These are phyloP conservation scores for Melocanna baccifera DNA, from an alignment of 176 grass and related monocot species.

Conservation along the genomic window DNA sequence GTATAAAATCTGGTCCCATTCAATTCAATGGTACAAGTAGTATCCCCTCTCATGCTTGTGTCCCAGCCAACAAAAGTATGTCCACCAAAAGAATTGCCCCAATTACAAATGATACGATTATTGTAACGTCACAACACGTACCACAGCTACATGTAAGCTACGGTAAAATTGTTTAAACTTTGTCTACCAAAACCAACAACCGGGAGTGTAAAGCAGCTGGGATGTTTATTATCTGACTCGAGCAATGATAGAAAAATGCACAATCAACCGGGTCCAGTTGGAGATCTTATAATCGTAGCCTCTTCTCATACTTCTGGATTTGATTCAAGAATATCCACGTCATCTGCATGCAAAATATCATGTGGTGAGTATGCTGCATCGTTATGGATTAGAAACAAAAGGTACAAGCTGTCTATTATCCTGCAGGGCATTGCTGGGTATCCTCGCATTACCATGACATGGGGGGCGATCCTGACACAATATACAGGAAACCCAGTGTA, in stretches of 20 bases:
- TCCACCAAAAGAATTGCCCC: slow-evolving; percentile 37
- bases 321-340: slow-evolving; percentile 99
- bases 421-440: background rate
- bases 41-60: slow-evolving; percentile 9
- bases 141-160: slow-evolving; percentile 41
- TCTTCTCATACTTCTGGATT: slow-evolving; percentile 86
- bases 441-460: slow-evolving; percentile 79
- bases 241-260: background rate
- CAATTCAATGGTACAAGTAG: slow-evolving; percentile 30
- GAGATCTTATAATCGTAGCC: slow-evolving; percentile 53
- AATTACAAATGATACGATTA: slow-evolving; percentile 44
- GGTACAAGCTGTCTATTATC: background rate
- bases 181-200: slow-evolving; percentile 55
- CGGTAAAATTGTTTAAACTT: slow-evolving; percentile 27
- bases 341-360: slow-evolving; percentile 61
- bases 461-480: slow-evolving; percentile 91
- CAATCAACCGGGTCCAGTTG: background rate
- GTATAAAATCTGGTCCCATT: slow-evolving; percentile 4
- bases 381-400: background rate
- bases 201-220: slow-evolving; percentile 40
- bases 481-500: slow-evolving; percentile 99
- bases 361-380: slow-evolving; percentile 6
- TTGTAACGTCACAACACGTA: slow-evolving; percentile 25
- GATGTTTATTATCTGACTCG: slow-evolving; percentile 36
- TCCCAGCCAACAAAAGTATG: slow-evolving; percentile 18